Conservation (phyloP, 1,284 basidiomycete species). For the Cutaneotrichosporon cyanovorans region DNA sequence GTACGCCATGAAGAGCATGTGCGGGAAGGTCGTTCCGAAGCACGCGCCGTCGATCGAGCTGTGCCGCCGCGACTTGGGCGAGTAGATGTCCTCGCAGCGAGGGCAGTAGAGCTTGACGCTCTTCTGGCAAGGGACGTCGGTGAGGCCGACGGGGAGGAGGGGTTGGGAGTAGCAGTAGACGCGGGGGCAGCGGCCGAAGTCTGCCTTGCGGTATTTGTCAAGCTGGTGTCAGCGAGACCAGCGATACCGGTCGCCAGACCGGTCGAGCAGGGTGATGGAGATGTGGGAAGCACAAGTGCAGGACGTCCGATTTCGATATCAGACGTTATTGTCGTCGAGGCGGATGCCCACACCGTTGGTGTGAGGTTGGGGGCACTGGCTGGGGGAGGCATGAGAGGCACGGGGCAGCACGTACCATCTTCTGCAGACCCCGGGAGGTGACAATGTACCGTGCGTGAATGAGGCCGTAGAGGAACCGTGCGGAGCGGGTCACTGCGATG, state of each 20-base stretch:
- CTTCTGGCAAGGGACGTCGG: slow-evolving; percentile 89
- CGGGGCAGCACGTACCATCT: slow-evolving; percentile 67
- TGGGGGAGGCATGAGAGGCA: too few relatives aligned
- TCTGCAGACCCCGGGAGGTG: slow-evolving; percentile 80
- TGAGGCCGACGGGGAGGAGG: slow-evolving; percentile 88
- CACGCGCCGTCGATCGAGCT: slow-evolving; percentile 94
- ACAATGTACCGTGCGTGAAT: slow-evolving; percentile 97
- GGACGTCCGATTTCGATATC: too few relatives aligned
- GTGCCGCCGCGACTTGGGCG: slow-evolving; percentile 86
- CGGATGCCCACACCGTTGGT: too few relatives aligned
- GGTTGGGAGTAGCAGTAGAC: slow-evolving; percentile 87
- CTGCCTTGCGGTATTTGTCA: slow-evolving; percentile 93
- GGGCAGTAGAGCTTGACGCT: slow-evolving; percentile 95
- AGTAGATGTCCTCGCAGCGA: slow-evolving; percentile 92
- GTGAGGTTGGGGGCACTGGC: too few relatives aligned
- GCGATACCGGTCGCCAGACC: not conserved
- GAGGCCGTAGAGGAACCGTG: slow-evolving; percentile 82
- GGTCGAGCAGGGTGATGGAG: not conserved
- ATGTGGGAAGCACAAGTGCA: too few relatives aligned
- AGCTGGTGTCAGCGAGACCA: slow-evolving; percentile 52
- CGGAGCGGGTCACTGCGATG: slow-evolving; percentile 69
- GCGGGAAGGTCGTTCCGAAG: slow-evolving; percentile 93
- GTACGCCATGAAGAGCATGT: slow-evolving; percentile 90
- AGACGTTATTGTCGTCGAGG: too few relatives aligned
- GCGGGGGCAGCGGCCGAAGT: slow-evolving; percentile 91